phyloP scores from a whole-genome alignment of 2,329 filamentous ascomycete genomes.

The Fusarium irregulare region DNA sequence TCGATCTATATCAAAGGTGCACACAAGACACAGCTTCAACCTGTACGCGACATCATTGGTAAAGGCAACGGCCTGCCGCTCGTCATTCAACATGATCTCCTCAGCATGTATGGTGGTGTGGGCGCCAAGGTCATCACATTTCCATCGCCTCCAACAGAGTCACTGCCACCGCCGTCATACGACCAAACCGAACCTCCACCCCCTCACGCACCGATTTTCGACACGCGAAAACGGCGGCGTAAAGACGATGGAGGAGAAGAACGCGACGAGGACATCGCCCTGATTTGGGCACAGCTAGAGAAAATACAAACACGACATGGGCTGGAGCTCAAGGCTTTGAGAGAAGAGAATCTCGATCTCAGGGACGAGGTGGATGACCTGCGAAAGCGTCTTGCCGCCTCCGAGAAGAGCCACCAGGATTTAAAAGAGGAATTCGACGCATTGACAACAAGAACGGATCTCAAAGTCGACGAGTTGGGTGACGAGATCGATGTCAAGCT shows the following conservation, averaged over 20 bases:
- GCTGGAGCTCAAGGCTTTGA: not conserved
- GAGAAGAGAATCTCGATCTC: slow-evolving; percentile 9
- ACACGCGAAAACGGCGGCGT: slow-evolving; percentile 6
- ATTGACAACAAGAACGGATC: not conserved
- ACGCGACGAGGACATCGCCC: slow-evolving; percentile 9
- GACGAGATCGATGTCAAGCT: not conserved
- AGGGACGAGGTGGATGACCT: slow-evolving; percentile 8
- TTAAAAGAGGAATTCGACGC: slow-evolving; percentile 10
- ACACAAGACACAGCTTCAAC: too few relatives aligned
- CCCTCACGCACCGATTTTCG: not conserved
- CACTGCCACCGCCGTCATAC: slow-evolving; percentile 3
- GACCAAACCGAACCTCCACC: slow-evolving; percentile 10
- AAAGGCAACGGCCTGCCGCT: not conserved
- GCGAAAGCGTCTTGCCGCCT: not conserved
- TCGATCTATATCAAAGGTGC: too few relatives aligned
- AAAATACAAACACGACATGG: not conserved
- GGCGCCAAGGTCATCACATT: slow-evolving; percentile 21
- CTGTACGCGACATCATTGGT: too few relatives aligned
- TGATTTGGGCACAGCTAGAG: slow-evolving; percentile 14
- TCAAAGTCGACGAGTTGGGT: not conserved
- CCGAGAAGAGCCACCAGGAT: not conserved
- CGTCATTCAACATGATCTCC: slow-evolving; percentile 4
- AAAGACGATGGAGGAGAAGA: slow-evolving; percentile 6
- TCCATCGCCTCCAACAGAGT: not conserved
- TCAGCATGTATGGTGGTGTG: slow-evolving; percentile 11